Evolutionary conservation across 768 basidiomycete genomes (phyloP).

Genomic region (Trametopsis cervina): DNA sequence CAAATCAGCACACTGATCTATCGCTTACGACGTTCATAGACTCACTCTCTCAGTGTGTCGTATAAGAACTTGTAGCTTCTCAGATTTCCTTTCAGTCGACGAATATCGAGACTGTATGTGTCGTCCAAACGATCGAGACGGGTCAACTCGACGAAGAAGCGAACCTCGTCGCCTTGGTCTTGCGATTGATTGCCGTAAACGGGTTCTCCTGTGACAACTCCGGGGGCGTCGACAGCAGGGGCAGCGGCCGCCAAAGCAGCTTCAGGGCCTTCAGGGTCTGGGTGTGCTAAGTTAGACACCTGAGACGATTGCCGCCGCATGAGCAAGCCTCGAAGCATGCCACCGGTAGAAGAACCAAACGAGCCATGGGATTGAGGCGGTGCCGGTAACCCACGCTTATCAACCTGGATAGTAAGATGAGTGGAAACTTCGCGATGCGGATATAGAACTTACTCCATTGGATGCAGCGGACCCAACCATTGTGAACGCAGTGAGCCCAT

Average conservation of each 20-base stretch:
- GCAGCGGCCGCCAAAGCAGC: conserved; percentile 16
- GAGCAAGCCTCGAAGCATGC: conserved; percentile 81
- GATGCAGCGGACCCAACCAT: conserved; percentile 80
- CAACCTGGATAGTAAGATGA: conserved; percentile 46
- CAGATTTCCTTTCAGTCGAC: conserved; percentile 86
- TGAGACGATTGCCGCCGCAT: conserved; percentile 91
- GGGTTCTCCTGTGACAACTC: conserved; percentile 39
- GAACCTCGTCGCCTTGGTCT: conserved; percentile 93
- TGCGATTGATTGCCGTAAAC: conserved; percentile 74
- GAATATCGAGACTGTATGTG: conserved; percentile 88
- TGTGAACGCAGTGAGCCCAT: conserved; percentile 64
- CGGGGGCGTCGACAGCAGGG: conserved; percentile 12
- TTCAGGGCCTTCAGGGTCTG: conserved; percentile 21
- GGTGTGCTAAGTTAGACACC: conserved; percentile 35
- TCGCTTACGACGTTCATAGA: conserved; percentile 14
- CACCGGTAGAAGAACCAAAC: conserved; percentile 54
- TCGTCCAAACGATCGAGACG: conserved; percentile 83
- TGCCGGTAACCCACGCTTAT: conserved; percentile 81
- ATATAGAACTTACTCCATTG: conserved; percentile 52
- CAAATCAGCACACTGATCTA: not conserved
- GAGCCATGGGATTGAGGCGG: conserved; percentile 58
- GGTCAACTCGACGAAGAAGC: conserved; percentile 93
- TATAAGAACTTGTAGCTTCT: conserved; percentile 91
- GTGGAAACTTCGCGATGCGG: conserved; percentile 8
- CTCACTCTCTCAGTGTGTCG: conserved; percentile 81